Conservation (phyloP, 352 stramenopile genomes). For the Hyaloperonospora arabidopsidis region DNA sequence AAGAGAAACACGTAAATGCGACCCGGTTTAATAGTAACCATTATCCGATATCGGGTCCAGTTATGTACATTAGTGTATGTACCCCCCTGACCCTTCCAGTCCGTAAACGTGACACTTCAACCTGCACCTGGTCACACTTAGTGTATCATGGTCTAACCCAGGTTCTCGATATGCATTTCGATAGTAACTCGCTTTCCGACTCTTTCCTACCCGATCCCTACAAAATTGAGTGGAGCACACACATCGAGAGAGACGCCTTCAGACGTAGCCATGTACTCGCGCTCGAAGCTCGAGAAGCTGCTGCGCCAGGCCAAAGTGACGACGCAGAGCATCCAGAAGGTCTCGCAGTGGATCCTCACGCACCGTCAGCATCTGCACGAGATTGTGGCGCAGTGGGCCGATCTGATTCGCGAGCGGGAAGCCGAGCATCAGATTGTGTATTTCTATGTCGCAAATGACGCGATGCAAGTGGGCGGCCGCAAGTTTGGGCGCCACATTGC, state of each 20-base stretch:
- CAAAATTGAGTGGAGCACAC: conserved; percentile 1
- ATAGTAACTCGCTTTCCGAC: no score
- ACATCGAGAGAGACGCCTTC: not conserved
- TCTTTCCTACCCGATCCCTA: no score
- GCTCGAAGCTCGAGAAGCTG: conserved; percentile 58
- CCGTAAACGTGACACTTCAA: no score
- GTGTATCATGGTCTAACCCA: no score
- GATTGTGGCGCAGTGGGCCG: conserved; percentile 56
- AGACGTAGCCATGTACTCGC: conserved; percentile 29
- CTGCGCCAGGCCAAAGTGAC: conserved; percentile 65
- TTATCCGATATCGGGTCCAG: no score
- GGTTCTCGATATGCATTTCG: no score
- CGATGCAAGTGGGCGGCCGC: conserved; percentile 77
- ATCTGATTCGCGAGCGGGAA: conserved; percentile 40
- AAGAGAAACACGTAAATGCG: no score
- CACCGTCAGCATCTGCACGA: conserved; percentile 45
- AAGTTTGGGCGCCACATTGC: conserved; percentile 70
- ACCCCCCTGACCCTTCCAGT: no score
- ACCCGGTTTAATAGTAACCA: no score
- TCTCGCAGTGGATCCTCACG: conserved; percentile 72
- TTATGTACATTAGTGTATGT: no score
- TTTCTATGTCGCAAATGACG: conserved; percentile 81
- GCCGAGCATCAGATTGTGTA: conserved; percentile 73
- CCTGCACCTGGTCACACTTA: no score
- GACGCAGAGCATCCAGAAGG: conserved; percentile 77